Conservation (phyloP, 2,329 filamentous ascomycete species). For the Stemphylium lycopersici region DNA sequence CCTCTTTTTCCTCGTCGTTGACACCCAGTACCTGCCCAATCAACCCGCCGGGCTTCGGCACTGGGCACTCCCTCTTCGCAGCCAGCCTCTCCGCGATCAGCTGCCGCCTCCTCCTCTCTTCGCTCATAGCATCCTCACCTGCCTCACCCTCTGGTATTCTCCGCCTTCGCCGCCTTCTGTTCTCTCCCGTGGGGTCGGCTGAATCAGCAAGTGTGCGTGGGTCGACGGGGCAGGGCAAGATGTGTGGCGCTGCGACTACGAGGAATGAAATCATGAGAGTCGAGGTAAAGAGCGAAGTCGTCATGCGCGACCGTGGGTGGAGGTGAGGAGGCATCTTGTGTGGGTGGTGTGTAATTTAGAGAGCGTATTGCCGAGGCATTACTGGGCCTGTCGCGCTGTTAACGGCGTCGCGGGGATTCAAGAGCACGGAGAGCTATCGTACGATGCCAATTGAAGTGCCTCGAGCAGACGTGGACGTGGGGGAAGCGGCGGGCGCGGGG, state of each 20-base stretch:
- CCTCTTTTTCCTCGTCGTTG: slow-evolving; percentile 32
- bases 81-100: slow-evolving; percentile 30
- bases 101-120: slow-evolving; percentile 22
- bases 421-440: neutral
- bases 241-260: slow-evolving; percentile 87
- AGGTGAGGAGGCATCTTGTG: slow-evolving; percentile 76
- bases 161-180: slow-evolving; percentile 51
- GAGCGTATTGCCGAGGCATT: slow-evolving; percentile 37
- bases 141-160: slow-evolving; percentile 34
- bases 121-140: slow-evolving; percentile 28
- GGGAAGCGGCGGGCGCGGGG: slow-evolving; percentile 21
- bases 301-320: slow-evolving; percentile 91
- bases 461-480: slow-evolving; percentile 20
- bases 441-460: slow-evolving; percentile 43
- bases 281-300: slow-evolving; percentile 92
- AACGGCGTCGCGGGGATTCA: slow-evolving; percentile 12
- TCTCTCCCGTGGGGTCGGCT: slow-evolving; percentile 38
- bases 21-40: slow-evolving; percentile 79
- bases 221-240: slow-evolving; percentile 84
- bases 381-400: slow-evolving; percentile 26
- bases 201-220: slow-evolving; percentile 80
- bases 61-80: slow-evolving; percentile 76
- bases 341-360: slow-evolving; percentile 21
- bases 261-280: slow-evolving; percentile 89
- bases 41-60: slow-evolving; percentile 85